phyloP scores from a whole-genome alignment of 148 eudicot species.

The Amaranthus cruentus region DNA sequence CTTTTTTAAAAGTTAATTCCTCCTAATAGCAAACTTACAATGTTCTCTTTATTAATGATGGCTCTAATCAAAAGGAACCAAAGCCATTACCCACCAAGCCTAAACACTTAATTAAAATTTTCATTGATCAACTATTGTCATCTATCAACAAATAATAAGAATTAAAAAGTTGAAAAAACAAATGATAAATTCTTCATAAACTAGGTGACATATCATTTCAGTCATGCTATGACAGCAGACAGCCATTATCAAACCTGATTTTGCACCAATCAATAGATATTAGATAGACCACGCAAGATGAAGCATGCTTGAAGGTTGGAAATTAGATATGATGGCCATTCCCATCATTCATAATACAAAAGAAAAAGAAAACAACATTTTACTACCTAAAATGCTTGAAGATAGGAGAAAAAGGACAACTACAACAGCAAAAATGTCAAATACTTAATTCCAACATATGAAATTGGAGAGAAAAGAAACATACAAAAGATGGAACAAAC shows the following conservation, averaged over 20 bases:
- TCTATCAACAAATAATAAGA: neutral
- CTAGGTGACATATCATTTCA: neutral
- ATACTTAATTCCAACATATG: no score
- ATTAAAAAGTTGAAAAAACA: no score
- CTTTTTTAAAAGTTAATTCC: neutral
- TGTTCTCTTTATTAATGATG: neutral
- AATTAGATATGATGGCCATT: neutral
- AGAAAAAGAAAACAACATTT: neutral
- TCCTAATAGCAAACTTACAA: neutral
- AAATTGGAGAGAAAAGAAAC: no score
- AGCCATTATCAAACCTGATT: neutral
- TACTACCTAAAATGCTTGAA: neutral
- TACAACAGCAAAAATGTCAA: no score
- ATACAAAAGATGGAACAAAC: no score
- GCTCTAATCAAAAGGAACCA: neutral
- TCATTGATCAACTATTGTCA: neutral
- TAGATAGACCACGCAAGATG: neutral
- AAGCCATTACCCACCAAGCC: neutral
- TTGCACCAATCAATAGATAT: neutral
- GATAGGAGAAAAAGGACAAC: no score
- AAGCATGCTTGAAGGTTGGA: neutral
- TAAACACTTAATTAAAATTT: neutral
- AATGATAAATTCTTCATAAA: neutral
- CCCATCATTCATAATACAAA: no score
- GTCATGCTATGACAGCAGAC: neutral